A percentile compares a stretch with the other conserved stretches of the same genome.
These are phyloP conservation scores for Tetraselmis striata DNA, from an alignment of 139 green algal genomes.

Conservation along the genomic window DNA sequence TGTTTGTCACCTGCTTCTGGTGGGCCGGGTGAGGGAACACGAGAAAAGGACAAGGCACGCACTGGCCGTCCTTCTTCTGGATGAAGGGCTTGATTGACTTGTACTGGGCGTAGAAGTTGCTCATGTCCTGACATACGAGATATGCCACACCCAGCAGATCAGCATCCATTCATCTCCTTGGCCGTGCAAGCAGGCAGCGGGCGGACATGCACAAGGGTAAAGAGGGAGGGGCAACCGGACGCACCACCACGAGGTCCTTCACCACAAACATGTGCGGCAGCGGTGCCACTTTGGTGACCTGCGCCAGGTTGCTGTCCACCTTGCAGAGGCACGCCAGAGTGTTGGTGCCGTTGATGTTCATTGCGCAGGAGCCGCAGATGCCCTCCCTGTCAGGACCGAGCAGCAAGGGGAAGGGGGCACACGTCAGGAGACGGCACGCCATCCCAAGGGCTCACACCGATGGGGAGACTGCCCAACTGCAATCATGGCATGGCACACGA, in stretches of 20 bases:
- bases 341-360: conserved; percentile 99
- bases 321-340: conserved; percentile 92
- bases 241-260: conserved; percentile 87
- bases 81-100: conserved; percentile 98
- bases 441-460: no score
- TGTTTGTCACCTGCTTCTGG: no score
- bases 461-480: no score
- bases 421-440: no score
- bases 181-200: no score
- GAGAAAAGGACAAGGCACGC: not conserved
- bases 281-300: conserved; percentile 76
- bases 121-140: conserved; percentile 95
- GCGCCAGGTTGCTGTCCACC: conserved; percentile 38
- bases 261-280: conserved; percentile 99
- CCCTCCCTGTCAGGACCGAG: conserved; percentile 92
- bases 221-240: no score
- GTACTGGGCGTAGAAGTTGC: conserved; percentile 99
- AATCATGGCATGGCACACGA: no score
- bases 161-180: no score
- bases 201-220: no score
- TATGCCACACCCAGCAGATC: no score
- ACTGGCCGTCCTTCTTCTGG: conserved; percentile 58
- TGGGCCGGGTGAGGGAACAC: not conserved
- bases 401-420: no score
- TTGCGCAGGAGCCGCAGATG: conserved; percentile 97